Base-by-base conservation (phyloP, 2,329 filamentous ascomycete species). In the Cladorrhinum sp. region DNA sequence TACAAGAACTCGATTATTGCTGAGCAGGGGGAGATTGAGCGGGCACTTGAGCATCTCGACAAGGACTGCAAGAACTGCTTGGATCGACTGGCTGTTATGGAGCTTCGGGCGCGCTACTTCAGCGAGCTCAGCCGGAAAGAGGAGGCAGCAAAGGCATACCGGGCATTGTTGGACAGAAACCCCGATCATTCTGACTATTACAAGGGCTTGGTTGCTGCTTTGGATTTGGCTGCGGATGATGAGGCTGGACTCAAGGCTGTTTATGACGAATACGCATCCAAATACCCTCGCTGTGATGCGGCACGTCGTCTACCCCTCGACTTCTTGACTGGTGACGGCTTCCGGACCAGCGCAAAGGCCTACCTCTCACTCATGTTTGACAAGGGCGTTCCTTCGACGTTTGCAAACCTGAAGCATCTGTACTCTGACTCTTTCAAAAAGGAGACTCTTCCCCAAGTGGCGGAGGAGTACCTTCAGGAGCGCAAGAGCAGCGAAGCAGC, bases 1-100 rank as follows among this genome's bases (percentile, higher is more conserved):
- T 99, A 99, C 80, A 97, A 96, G 77, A 99, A 97, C 76, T 85
- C 83, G 51, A 87, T 99, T 70, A 98, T 99, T 72, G 92, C 91
- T 38, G 96, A 98, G 76, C 85, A 87, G 60, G 93, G 93, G 16
- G 89, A 98, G 66, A 83, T 87, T 55, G 82, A 96, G 70, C 85
- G 89, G 69, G 95, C 95, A 4, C 77, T 98, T 70, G 88, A 96
- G 65, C 92, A 99, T 71, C 81, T 99, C 45, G 88, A 97, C 61
- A 82, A 84, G 10, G 85, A 90, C 55, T 85, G 85, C 54, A 93
- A 92, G 79, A 80, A 85, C 67, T 92, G 88, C 72, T 82, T 96
- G 54, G 95, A 99, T 76, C 87, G 91, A 41, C 82, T 95, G 54
- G 89, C 91, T 23, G 86, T 96, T 20, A 82, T 97, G 81, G 95